A percentile compares a stretch with the other conserved stretches of the same genome.
phyloP scores from a whole-genome alignment of 129 eudicot genomes.

The Flaveria brownii region DNA sequence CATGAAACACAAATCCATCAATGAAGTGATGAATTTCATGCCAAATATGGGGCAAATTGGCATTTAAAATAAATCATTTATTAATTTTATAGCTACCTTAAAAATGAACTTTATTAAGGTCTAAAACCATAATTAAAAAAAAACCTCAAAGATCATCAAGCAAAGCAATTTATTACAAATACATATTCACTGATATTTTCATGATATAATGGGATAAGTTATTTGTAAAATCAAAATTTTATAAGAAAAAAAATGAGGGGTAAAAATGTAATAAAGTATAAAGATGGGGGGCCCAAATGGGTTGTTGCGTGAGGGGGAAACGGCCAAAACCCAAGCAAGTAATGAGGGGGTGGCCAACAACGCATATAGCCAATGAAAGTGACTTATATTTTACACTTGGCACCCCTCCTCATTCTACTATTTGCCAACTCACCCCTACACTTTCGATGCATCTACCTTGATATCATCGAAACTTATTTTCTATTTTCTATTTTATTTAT shows the following conservation, averaged over 20 bases:
- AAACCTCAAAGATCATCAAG: no score
- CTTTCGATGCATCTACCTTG: constrained; percentile 25
- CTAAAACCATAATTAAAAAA: neutral
- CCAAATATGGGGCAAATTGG: no score
- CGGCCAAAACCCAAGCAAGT: constrained; percentile 37
- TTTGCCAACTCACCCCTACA: constrained; percentile 25
- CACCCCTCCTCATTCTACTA: constrained; percentile 22
- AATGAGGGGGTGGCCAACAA: constrained; percentile 34
- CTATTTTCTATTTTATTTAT: neutral
- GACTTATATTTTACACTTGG: constrained; percentile 36
- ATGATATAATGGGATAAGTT: neutral
- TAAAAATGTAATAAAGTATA: neutral
- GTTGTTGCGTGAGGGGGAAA: constrained; percentile 12
- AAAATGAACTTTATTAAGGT: neutral
- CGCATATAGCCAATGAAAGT: constrained; percentile 32
- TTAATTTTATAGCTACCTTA: neutral
- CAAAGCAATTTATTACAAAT: no score
- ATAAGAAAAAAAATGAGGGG: neutral
- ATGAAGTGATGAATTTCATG: no score
- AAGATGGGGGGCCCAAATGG: neutral
- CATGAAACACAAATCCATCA: no score
- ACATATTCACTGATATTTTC: neutral
- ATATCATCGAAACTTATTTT: constrained; percentile 31
- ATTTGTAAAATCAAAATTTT: neutral
- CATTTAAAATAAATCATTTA: no score